These are phyloP conservation scores for Auriscalpium orientale DNA, from an alignment of 768 basidiomycete species.

Conservation along the genomic window DNA sequence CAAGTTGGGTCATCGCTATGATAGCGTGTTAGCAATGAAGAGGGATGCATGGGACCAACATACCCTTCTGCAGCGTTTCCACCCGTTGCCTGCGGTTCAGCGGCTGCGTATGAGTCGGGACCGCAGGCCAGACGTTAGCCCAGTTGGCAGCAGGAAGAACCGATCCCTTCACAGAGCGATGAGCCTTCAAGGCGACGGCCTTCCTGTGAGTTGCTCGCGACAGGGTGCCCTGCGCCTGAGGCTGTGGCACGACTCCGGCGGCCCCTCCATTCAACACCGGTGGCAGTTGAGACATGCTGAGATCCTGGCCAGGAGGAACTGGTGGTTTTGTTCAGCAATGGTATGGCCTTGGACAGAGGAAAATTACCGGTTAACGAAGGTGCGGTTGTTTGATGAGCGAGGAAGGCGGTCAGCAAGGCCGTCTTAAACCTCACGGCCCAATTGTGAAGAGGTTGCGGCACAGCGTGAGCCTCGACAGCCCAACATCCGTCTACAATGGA, in stretches of 20 bases:
- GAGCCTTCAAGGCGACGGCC: not conserved
- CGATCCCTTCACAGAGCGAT: not conserved
- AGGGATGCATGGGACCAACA: not conserved
- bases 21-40: not conserved
- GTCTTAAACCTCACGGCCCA: too few species aligned
- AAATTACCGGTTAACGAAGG: too few species aligned
- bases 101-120: not conserved
- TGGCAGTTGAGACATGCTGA: too few species aligned
- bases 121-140: not conserved
- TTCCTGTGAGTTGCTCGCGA: not conserved
- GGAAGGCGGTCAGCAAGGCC: too few species aligned
- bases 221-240: not conserved
- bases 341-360: too few species aligned
- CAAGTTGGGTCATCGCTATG: not conserved
- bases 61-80: not conserved
- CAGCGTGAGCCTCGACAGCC: too few species aligned
- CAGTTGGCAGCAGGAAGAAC: not conserved
- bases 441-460: too few species aligned
- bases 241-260: not conserved
- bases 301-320: too few species aligned
- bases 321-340: too few species aligned
- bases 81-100: not conserved
- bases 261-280: too few species aligned
- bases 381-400: too few species aligned
- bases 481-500: too few species aligned